Conservation (phyloP, 169 alveolate species). For the Amoebophrya sp. region DNA sequence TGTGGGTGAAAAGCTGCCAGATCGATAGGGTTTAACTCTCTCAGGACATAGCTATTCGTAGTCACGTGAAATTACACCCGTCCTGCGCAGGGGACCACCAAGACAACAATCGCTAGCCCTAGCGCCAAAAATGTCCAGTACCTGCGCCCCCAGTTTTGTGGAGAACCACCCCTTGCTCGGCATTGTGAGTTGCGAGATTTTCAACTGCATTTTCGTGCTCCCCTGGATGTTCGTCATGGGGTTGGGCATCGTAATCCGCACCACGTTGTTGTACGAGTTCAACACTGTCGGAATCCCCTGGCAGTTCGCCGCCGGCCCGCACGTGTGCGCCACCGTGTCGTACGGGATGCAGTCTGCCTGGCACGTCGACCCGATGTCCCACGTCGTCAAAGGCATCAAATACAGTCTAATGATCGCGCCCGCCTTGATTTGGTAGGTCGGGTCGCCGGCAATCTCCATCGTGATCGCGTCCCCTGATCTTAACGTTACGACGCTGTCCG, state of each 20-base stretch:
- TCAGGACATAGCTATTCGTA: too few species aligned
- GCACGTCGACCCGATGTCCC: slow-evolving; percentile 8
- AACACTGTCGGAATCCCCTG: neutral
- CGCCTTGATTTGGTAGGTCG: neutral
- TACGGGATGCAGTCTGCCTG: neutral
- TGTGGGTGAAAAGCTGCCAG: too few species aligned
- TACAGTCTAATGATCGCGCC: neutral
- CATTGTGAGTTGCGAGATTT: neutral
- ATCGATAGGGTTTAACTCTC: too few species aligned
- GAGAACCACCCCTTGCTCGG: slow-evolving; percentile 9
- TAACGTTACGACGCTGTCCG: neutral
- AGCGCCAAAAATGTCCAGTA: too few species aligned
- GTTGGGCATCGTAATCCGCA: neutral
- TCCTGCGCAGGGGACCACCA: too few species aligned
- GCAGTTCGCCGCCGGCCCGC: neutral
- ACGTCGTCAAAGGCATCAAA: neutral
- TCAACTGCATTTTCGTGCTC: neutral
- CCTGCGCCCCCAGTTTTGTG: slow-evolving; percentile 9
- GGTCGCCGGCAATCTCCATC: neutral
- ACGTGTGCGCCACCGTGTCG: neutral
- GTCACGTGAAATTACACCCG: too few species aligned
- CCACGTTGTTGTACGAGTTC: neutral
- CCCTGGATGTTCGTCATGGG: neutral
- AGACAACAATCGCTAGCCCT: too few species aligned
- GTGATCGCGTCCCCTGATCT: neutral